Evolutionary conservation across 306 rosid species (phyloP).

Genomic region (Quercus rubra): DNA sequence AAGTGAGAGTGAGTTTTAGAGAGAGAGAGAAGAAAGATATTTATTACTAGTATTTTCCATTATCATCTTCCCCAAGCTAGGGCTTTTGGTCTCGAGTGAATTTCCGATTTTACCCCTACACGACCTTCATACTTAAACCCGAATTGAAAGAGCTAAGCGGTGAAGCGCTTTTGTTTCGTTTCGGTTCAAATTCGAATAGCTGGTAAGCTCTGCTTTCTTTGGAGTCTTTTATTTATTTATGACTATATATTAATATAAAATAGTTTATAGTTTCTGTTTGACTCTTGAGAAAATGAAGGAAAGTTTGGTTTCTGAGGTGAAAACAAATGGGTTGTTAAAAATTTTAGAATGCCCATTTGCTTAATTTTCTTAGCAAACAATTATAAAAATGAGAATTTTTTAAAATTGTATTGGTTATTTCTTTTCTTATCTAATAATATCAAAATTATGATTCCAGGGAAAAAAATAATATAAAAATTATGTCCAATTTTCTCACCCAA

Average conservation of each 20-base stretch:
- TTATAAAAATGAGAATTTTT: background rate
- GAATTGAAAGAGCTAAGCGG: background rate
- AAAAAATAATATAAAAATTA: background rate
- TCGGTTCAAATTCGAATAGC: background rate
- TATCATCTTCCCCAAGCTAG: slow-evolving; percentile 3
- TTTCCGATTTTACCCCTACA: background rate
- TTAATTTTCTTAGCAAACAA: background rate
- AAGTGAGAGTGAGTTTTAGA: background rate
- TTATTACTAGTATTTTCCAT: background rate
- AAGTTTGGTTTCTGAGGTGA: background rate
- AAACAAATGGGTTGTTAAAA: no score
- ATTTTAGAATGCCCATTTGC: background rate
- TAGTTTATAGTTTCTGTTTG: background rate
- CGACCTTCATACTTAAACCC: background rate
- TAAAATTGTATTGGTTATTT: background rate
- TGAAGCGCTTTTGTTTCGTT: background rate
- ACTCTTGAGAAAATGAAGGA: slow-evolving; percentile 10
- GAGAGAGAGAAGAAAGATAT: slow-evolving; percentile 7
- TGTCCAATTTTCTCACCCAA: background rate
- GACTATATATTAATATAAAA: background rate
- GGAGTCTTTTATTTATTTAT: background rate
- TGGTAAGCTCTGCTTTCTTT: slow-evolving; percentile 4
- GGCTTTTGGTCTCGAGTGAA: slow-evolving; percentile 22
- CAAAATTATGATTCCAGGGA: background rate
- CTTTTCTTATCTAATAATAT: background rate